These are phyloP conservation scores for Parsonsia alboflavescens DNA, from an alignment of 257 asterid species.

Conservation along the genomic window DNA sequence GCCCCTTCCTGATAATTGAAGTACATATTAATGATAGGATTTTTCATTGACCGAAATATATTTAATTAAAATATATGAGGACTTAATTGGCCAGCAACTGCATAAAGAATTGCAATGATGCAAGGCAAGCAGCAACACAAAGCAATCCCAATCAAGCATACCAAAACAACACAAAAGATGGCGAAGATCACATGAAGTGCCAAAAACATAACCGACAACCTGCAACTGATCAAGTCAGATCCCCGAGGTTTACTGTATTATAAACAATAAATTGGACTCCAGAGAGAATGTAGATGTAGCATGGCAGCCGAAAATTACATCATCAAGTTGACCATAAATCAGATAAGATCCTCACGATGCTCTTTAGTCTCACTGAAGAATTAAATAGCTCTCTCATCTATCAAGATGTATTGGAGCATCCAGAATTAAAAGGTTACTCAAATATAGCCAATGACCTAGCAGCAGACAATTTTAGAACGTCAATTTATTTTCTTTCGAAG, in stretches of 20 bases:
- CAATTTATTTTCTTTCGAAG: background rate
- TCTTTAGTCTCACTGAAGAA: background rate
- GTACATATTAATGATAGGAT: slow-evolving; percentile 2
- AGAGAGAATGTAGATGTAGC: background rate
- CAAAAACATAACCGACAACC: slow-evolving; percentile 95
- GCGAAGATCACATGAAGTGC: slow-evolving; percentile 98
- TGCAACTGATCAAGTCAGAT: slow-evolving; percentile 44
- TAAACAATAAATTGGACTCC: background rate
- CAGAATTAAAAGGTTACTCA: too few species aligned
- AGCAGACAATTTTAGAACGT: background rate
- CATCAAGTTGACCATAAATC: background rate
- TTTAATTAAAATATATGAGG: background rate
- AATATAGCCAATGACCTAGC: background rate
- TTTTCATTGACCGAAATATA: background rate
- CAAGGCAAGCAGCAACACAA: slow-evolving; percentile 99
- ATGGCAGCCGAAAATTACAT: background rate
- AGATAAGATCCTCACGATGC: background rate
- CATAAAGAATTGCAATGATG: slow-evolving; percentile 93
- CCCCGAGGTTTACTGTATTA: slow-evolving; percentile 10
- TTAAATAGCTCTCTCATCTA: background rate
- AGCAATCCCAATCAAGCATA: slow-evolving; percentile 89
- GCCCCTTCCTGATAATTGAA: slow-evolving; percentile 78
- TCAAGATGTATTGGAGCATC: background rate
- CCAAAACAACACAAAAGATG: slow-evolving; percentile 85
- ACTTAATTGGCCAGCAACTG: slow-evolving; percentile 94